Evolutionary conservation across 75 land plant species (phyloP).

Genomic region (Picea glauca): DNA sequence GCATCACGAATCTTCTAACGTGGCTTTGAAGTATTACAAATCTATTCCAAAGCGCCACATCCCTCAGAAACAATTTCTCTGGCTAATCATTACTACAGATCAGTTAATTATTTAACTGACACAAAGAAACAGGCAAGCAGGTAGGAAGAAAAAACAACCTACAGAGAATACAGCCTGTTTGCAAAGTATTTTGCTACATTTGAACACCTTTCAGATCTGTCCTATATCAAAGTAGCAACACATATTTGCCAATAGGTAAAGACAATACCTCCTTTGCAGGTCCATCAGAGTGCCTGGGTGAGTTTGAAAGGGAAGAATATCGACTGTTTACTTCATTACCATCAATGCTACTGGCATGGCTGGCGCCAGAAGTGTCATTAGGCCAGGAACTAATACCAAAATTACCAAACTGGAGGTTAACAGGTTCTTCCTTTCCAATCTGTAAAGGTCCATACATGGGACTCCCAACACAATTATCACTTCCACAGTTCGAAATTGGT

Average conservation of each 20-base stretch:
- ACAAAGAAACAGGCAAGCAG: not conserved
- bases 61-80: not conserved
- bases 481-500: constrained; percentile 2
- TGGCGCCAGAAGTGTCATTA: constrained; percentile 36
- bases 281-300: constrained; percentile 30
- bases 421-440: constrained; percentile 41
- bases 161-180: not conserved
- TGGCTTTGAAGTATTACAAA: not conserved
- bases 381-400: constrained; percentile 60
- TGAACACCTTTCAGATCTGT: not conserved
- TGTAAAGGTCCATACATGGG: constrained; percentile 32
- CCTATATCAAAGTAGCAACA: not conserved
- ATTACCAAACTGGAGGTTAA: constrained; percentile 57
- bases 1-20: not conserved
- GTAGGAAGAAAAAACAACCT: not conserved
- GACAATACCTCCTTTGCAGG: constrained; percentile 45
- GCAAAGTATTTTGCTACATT: not conserved
- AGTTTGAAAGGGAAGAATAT: constrained; percentile 31
- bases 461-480: constrained; percentile 12
- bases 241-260: not conserved
- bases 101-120: not conserved
- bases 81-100: not conserved
- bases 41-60: not conserved
- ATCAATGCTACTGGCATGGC: constrained; percentile 33
- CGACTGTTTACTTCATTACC: constrained; percentile 7